These are phyloP conservation scores for Salix udensis DNA, from an alignment of 345 rosid species.

Conservation along the genomic window DNA sequence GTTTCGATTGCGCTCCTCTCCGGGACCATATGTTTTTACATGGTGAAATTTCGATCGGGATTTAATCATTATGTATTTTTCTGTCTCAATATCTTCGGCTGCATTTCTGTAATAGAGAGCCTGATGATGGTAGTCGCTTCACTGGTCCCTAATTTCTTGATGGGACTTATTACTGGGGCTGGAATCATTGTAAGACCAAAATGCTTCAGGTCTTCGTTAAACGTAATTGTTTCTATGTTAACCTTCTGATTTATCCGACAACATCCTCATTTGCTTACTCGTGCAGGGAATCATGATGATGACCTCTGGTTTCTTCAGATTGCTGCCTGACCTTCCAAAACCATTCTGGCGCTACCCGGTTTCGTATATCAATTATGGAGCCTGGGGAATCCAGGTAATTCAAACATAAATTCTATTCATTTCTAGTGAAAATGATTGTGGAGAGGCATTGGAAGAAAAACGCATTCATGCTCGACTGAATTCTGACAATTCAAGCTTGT, in stretches of 20 bases:
- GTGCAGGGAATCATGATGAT: constrained; percentile 77
- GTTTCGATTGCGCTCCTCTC: constrained; percentile 42
- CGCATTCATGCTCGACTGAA: background rate
- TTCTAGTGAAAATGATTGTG: background rate
- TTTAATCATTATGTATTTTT: constrained; percentile 58
- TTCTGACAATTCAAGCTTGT: background rate
- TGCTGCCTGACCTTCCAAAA: constrained; percentile 75
- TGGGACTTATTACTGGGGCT: constrained; percentile 70
- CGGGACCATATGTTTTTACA: constrained; percentile 52
- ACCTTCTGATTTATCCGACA: background rate
- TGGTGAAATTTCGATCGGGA: constrained; percentile 63
- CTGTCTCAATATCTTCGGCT: constrained; percentile 57
- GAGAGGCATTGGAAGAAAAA: background rate
- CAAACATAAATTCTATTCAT: background rate
- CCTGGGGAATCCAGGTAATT: constrained; percentile 81
- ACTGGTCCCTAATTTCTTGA: constrained; percentile 75
- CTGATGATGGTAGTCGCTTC: constrained; percentile 88
- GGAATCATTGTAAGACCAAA: constrained; percentile 63
- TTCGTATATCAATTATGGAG: constrained; percentile 61
- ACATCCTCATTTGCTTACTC: background rate
- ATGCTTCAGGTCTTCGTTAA: background rate
- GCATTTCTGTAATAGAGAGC: constrained; percentile 74
- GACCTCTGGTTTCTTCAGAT: constrained; percentile 88
- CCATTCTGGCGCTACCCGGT: constrained; percentile 79
- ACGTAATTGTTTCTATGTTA: background rate